These are phyloP conservation scores for Hortaea sp. DNA, from an alignment of 2,329 filamentous ascomycete genomes.

Conservation along the genomic window DNA sequence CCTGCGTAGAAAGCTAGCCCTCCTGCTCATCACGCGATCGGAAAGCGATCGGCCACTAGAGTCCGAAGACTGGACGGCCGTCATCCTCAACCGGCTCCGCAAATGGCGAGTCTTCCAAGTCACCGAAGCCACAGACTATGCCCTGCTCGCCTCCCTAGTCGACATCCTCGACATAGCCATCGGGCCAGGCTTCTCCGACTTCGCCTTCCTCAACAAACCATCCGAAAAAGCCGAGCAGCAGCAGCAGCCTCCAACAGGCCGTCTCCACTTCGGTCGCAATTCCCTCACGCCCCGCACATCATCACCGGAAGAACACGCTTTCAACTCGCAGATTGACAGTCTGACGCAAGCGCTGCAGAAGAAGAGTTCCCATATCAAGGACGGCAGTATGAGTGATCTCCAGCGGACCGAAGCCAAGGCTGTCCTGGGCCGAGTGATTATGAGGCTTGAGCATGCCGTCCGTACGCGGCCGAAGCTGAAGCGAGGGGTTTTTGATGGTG, in stretches of 20 bases:
- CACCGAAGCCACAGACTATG: slow-evolving; percentile 53
- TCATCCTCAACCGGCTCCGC: slow-evolving; percentile 17
- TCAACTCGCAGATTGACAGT: slow-evolving; percentile 62
- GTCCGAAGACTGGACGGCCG: slow-evolving; percentile 9
- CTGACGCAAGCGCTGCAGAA: slow-evolving; percentile 50
- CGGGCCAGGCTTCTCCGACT: slow-evolving; percentile 47
- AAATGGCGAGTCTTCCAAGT: slow-evolving; percentile 41
- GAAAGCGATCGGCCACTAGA: not conserved
- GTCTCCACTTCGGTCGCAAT: not conserved
- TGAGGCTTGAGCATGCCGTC: slow-evolving; percentile 61
- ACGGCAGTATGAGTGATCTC: slow-evolving; percentile 63
- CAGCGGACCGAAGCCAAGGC: slow-evolving; percentile 68
- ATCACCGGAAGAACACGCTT: slow-evolving; percentile 36
- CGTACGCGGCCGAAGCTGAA: slow-evolving; percentile 44
- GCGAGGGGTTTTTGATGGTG: slow-evolving; percentile 19
- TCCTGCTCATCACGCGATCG: slow-evolving; percentile 47
- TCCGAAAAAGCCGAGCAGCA: not conserved
- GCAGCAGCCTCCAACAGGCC: not conserved
- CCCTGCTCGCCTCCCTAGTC: slow-evolving; percentile 54
- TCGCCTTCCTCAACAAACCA: slow-evolving; percentile 12
- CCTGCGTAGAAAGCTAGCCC: slow-evolving; percentile 56
- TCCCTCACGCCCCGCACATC: not conserved
- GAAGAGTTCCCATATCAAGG: slow-evolving; percentile 54
- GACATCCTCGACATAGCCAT: slow-evolving; percentile 65
- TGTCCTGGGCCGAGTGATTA: slow-evolving; percentile 61